Base-by-base conservation (phyloP, 2,329 filamentous ascomycete species). In the Nothopassalora personata region DNA sequence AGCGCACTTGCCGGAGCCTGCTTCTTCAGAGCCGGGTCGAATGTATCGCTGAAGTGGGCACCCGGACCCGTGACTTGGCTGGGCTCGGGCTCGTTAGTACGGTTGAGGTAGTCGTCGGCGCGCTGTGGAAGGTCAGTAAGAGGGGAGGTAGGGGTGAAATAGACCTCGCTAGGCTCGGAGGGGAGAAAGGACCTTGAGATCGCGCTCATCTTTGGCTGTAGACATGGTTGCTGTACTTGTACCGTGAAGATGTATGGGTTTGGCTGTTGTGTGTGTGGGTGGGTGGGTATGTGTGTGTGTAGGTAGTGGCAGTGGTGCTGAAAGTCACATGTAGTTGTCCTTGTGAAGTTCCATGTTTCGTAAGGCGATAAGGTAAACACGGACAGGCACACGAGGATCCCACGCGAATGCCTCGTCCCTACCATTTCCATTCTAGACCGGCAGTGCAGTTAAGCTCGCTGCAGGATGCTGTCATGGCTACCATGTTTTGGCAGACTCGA, bases 21-120 rank as follows among this genome's bases (percentile, higher is more conserved):
- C 33, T 64, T 59, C 54, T 63, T 59, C 28, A 59, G 53, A 8
- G 49, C 33, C 5, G 60, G 58, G 39, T 60, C 60, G 45, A 63
- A 63, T 10, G 63, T 61, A 52, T 56, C 60, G 43, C 33, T 49
- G 56, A 64, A 64, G 58, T 64, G 63, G 6, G 63, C 58, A 4
- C 63, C 63, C 23, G 55, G 54, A 31, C 63, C 63, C 6, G 63
- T 64, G 52, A 59, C 54, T 36, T 45, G 48, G 28, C 58, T 59
- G n/a, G 63, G 63, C 45, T 64, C 60, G 10, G 60, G 60, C 45
- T 59, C 60, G 51, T 43, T 54, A 23, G 57, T 55, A 9, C 60
- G 56, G 52, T 63, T 43, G 54, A 64, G 54, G 36, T 59, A 59
- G 56, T 64, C 63, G 18, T 43, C 49, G 18, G 63, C 62, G 18